Base-by-base conservation (phyloP, 2,329 filamentous ascomycete genomes). In the Aspergillus jensenii region DNA sequence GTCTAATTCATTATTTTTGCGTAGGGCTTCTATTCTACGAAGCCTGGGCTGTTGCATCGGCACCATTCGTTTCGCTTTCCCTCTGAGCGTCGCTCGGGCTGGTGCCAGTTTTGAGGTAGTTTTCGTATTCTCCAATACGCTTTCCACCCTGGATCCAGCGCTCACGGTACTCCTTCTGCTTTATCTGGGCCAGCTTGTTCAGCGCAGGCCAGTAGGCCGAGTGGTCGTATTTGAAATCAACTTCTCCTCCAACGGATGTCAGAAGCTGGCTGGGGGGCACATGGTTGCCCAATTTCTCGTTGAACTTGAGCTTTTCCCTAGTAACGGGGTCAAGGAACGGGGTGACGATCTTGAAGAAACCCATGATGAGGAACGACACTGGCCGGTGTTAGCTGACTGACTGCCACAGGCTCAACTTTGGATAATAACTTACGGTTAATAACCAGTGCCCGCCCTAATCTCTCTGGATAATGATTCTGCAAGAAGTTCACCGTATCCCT, bases 311-410 rank as follows among this genome's bases (percentile, higher is more conserved):
- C 82, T 99, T 99, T 70, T 95, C 87, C 58, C 90, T 87, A 9
- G 95, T 99, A 68, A 93, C 80, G 7, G 95, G 95, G 76, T 99
- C 95, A 77, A 99, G 96, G 77, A 99, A 97, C 40, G 93, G 92
- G 4, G 87, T 92, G 77, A 99, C 93, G 68, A 97, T 80, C 77
- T 96, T 97, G 83, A 98, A 96, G 83, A 99, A 99, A 51, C 90
- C 90, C 75, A 86, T 88, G 60, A 98, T 90, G 62, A 96, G 84
- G 87, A 91, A 97, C 0, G 93, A 93, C 49, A 96, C 90, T 93
- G 62, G 21, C 14, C 27, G 25, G 17, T 45, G 48, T 58, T 25
- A 59, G 51, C 23, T 21, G 49, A 50, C n/a, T 75, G 44, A 15
- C 15, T 23, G 7, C n/a, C 12, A 8, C 33, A 33, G 9, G 17